Evolutionary conservation across 208 protist species (phyloP).

Genomic region (Leptomonas pyrrhocoris): DNA sequence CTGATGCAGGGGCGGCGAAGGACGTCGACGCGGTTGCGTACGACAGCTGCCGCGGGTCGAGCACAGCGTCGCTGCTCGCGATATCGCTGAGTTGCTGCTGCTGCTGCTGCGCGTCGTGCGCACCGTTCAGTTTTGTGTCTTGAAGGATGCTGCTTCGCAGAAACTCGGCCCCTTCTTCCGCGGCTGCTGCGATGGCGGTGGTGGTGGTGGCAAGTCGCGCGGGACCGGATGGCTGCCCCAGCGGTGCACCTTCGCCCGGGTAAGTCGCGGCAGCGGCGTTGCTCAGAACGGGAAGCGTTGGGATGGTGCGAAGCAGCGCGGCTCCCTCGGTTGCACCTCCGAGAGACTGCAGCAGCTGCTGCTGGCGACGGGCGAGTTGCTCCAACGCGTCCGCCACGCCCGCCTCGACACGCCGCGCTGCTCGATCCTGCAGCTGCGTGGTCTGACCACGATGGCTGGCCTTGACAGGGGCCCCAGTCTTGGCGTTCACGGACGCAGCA

Average conservation of each 20-base stretch:
- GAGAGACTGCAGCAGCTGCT: conserved; percentile 24
- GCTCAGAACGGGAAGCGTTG: neutral
- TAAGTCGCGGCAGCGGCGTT: no score
- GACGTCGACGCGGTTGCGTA: conserved; percentile 19
- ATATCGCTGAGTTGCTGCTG: neutral
- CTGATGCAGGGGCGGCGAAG: neutral
- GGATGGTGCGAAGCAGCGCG: neutral
- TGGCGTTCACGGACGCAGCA: neutral
- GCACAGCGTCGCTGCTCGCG: conserved; percentile 8
- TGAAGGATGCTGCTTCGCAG: no score
- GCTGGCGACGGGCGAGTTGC: conserved; percentile 27
- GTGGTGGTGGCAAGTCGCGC: no score
- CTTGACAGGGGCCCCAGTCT: neutral
- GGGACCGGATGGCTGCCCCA: no score
- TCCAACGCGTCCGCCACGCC: conserved; percentile 21
- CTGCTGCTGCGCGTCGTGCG: neutral
- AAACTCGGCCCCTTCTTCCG: no score
- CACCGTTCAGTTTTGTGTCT: no score
- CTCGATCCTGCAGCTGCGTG: neutral
- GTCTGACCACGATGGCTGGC: neutral
- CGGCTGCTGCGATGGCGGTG: no score
- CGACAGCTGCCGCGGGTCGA: conserved; percentile 32
- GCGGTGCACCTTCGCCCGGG: no score
- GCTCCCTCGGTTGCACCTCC: neutral
- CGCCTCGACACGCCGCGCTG: neutral